These are phyloP conservation scores for Eucalyptus guilfoylei DNA, from an alignment of 345 rosid genomes.

Conservation along the genomic window DNA sequence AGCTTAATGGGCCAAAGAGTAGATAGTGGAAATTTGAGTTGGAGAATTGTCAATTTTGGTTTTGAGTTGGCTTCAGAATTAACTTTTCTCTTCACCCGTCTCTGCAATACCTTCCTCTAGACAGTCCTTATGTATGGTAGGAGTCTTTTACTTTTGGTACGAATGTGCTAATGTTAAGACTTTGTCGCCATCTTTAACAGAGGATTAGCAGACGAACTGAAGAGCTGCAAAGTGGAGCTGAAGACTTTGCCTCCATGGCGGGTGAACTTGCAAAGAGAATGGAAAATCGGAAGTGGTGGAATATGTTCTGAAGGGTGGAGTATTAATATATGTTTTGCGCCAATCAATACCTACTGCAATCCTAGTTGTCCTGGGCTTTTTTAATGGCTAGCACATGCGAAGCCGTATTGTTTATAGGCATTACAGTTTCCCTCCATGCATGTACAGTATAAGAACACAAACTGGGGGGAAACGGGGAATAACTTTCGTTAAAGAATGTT, in stretches of 20 bases:
- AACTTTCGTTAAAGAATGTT: neutral
- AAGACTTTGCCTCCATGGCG: conserved; percentile 69
- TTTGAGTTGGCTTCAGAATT: neutral
- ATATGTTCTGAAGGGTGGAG: neutral
- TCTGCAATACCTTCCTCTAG: neutral
- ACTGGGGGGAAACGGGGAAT: neutral
- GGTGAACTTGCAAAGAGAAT: conserved; percentile 67
- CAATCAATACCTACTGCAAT: neutral
- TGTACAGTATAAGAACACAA: neutral
- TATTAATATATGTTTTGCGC: neutral
- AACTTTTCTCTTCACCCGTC: neutral
- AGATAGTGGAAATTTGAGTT: neutral
- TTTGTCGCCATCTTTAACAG: conserved; percentile 16
- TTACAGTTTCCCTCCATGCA: neutral
- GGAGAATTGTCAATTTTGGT: neutral
- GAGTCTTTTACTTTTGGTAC: neutral
- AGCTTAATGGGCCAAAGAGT: neutral
- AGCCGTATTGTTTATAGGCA: neutral
- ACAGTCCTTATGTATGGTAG: neutral
- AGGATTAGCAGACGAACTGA: conserved; percentile 47
- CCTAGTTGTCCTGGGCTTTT: neutral
- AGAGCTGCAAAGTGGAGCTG: conserved; percentile 75
- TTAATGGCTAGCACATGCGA: neutral
- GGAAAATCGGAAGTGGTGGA: conserved; percentile 95
- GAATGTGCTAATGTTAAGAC: neutral